Percentiles rank a stretch among this genome's conserved stretches.
Evolutionary conservation across 2,329 filamentous ascomycete genomes (phyloP).

Genomic region (Cercospora sp.): DNA sequence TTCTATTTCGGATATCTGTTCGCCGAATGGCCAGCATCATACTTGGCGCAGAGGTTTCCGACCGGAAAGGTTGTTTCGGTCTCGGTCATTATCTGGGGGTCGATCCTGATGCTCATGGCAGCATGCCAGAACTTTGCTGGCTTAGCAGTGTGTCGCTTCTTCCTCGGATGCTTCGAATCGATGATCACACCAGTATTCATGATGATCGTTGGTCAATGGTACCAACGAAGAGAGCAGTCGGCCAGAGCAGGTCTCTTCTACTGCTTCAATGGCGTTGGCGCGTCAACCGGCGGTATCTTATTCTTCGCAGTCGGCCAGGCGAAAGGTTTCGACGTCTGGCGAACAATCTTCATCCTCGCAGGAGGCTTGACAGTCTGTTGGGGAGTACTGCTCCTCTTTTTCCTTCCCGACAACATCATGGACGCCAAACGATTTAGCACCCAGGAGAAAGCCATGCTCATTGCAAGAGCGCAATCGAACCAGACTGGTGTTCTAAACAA

Average conservation of each 20-base stretch:
- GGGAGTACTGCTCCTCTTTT: conserved; percentile 61
- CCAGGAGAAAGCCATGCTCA: conserved; percentile 52
- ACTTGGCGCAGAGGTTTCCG: conserved; percentile 38
- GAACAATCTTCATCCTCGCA: conserved; percentile 67
- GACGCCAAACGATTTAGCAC: conserved; percentile 67
- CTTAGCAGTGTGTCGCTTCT: conserved; percentile 61
- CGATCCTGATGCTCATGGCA: conserved; percentile 61
- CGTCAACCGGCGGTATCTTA: conserved; percentile 68
- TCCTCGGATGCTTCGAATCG: conserved; percentile 70
- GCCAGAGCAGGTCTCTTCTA: conserved; percentile 49
- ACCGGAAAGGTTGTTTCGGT: conserved; percentile 39
- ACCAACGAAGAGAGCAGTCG: conserved; percentile 60
- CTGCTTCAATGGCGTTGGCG: conserved; percentile 75
- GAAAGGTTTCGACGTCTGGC: conserved; percentile 35
- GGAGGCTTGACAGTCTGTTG: conserved; percentile 63
- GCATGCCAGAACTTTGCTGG: conserved; percentile 61
- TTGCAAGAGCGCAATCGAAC: conserved; percentile 48
- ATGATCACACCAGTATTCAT: conserved; percentile 53
- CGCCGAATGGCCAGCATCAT: conserved; percentile 31
- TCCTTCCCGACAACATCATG: conserved; percentile 70
- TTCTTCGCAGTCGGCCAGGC: conserved; percentile 53
- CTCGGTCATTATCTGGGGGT: conserved; percentile 63
- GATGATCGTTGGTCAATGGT: conserved; percentile 60
- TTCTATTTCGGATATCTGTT: conserved; percentile 54
- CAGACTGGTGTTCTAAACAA: conserved; percentile 50